Evolutionary conservation across 352 stramenopile species (phyloP).

Genomic region (Globisporangium barbulae): DNA sequence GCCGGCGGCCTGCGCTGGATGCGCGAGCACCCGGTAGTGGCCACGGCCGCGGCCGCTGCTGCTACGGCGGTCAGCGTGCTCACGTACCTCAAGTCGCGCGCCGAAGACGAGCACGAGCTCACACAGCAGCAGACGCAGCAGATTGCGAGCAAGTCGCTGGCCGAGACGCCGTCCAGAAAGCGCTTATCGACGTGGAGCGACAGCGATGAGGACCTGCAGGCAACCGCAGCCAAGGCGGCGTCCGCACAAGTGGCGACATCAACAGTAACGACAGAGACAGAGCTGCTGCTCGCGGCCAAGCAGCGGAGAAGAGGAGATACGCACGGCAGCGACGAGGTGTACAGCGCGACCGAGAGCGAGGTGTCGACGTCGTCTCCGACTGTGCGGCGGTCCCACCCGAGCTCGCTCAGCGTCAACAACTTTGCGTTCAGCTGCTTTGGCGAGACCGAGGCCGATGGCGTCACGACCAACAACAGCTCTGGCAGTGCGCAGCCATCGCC

Average conservation of each 20-base stretch:
- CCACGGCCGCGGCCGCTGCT: slow-evolving; percentile 58
- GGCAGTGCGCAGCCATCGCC: neutral
- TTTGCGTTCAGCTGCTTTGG: slow-evolving; percentile 16
- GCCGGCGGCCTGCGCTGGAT: slow-evolving; percentile 72
- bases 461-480: neutral
- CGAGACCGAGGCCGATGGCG: neutral
- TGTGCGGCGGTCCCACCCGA: slow-evolving; percentile 14
- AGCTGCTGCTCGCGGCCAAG: slow-evolving; percentile 13
- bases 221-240: neutral
- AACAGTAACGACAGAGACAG: slow-evolving; percentile 1
- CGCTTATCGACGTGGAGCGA: slow-evolving; percentile 30
- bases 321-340: slow-evolving; percentile 38
- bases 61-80: slow-evolving; percentile 69
- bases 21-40: slow-evolving; percentile 66
- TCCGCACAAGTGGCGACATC: slow-evolving; percentile 3
- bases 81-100: slow-evolving; percentile 47
- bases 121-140: neutral
- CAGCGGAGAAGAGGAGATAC: slow-evolving; percentile 23
- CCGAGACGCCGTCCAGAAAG: slow-evolving; percentile 11
- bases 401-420: slow-evolving; percentile 8
- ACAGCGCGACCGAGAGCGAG: slow-evolving; percentile 66
- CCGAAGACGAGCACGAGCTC: slow-evolving; percentile 19
- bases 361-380: slow-evolving; percentile 37
- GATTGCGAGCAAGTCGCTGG: slow-evolving; percentile 7
- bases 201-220: slow-evolving; percentile 18